These are phyloP conservation scores for Baorangia bicolor DNA, from an alignment of 768 basidiomycete species.

Conservation along the genomic window DNA sequence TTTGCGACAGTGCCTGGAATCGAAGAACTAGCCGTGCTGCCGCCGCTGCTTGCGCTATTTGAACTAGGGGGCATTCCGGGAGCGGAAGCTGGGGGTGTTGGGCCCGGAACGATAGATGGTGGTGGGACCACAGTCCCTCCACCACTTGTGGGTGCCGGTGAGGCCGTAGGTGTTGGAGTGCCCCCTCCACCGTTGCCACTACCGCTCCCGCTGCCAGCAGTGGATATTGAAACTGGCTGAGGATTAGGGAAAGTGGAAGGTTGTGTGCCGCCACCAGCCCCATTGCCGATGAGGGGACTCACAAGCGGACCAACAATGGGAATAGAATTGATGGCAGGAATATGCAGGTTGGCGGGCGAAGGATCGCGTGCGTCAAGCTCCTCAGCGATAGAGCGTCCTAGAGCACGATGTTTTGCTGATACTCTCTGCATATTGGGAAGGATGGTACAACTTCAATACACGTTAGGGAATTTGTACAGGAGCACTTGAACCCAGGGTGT, in stretches of 20 bases:
- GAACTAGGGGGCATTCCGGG: neutral
- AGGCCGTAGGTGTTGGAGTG: neutral
- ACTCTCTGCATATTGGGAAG: slow-evolving; percentile 13
- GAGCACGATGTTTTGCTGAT: slow-evolving; percentile 9
- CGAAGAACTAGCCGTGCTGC: neutral
- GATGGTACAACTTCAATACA: slow-evolving; percentile 8
- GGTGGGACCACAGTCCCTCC: neutral
- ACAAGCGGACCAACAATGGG: slow-evolving; percentile 41
- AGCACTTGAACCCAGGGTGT: neutral
- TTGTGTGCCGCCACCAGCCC: neutral
- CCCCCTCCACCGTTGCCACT: neutral
- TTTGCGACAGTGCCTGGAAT: neutral
- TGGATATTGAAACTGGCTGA: neutral
- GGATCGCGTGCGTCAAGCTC: slow-evolving; percentile 39
- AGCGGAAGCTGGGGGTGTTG: neutral
- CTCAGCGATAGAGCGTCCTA: slow-evolving; percentile 9
- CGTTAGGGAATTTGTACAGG: neutral
- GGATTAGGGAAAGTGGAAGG: slow-evolving; percentile 2
- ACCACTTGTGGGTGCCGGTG: slow-evolving; percentile 1
- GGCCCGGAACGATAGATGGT: neutral
- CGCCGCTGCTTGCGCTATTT: neutral
- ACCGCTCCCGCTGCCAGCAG: neutral
- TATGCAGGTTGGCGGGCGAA: slow-evolving; percentile 37
- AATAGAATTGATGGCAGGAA: slow-evolving; percentile 31
- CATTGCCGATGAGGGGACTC: slow-evolving; percentile 33